A percentile compares a stretch with the other conserved stretches of the same genome.
Evolutionary conservation across 306 rosid genomes (phyloP).

Genomic region (Benincasa hispida): DNA sequence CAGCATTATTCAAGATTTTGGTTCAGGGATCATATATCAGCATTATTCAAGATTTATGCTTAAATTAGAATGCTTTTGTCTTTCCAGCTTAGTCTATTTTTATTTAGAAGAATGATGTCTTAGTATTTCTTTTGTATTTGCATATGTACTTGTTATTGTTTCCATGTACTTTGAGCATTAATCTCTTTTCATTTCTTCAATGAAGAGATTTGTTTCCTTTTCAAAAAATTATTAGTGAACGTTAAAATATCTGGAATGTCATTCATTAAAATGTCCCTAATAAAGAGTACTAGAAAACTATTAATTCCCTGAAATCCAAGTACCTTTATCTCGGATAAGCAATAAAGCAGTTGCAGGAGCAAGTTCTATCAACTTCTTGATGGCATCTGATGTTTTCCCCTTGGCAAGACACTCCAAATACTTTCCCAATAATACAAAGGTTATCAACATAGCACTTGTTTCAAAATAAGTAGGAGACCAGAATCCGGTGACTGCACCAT

Average conservation of each 20-base stretch:
- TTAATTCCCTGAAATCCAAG: neutral
- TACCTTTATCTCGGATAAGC: constrained; percentile 76
- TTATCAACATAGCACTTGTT: constrained; percentile 98
- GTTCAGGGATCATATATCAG: too few relatives aligned
- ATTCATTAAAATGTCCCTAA: neutral
- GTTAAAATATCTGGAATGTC: neutral
- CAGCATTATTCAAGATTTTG: too few relatives aligned
- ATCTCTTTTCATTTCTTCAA: too few relatives aligned
- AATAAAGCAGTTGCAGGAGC: constrained; percentile 75
- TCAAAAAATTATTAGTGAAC: too few relatives aligned
- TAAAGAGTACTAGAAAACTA: neutral
- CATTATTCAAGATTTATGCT: neutral
- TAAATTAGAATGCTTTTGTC: neutral
- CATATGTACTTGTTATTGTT: too few relatives aligned
- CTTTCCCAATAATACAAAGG: constrained; percentile 94
- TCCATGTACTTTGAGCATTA: too few relatives aligned
- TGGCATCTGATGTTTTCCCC: constrained; percentile 99
- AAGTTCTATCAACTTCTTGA: constrained; percentile 89
- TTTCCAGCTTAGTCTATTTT: too few relatives aligned
- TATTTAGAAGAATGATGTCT: too few relatives aligned
- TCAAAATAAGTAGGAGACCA: constrained; percentile 96
- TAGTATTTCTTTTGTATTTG: too few relatives aligned
- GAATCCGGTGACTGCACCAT: constrained; percentile 89
- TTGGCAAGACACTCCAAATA: constrained; percentile 96
- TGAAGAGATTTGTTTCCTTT: too few relatives aligned